Conservation (phyloP, 2,329 filamentous ascomycete genomes). For the Tolypocladium endophyticum region DNA sequence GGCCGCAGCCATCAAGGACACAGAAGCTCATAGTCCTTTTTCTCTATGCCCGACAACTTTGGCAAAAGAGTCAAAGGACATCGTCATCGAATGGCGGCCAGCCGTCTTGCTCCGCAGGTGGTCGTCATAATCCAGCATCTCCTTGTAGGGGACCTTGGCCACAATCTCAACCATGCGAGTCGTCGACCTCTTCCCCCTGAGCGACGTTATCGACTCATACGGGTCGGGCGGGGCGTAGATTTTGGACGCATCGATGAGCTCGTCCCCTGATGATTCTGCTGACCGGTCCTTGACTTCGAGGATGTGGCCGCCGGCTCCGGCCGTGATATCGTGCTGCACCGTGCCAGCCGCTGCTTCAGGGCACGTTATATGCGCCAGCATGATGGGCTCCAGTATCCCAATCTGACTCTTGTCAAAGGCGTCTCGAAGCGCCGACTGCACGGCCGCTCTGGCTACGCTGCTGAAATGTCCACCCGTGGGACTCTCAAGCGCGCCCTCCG, state of each 20-base stretch:
- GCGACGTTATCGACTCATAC: constrained; percentile 53
- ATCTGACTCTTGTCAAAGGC: constrained; percentile 45
- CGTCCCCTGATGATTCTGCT: constrained; percentile 23
- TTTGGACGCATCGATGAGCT: constrained; percentile 54
- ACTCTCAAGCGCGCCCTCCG: constrained; percentile 41
- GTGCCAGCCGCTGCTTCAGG: constrained; percentile 72
- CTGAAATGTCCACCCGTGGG: constrained; percentile 60
- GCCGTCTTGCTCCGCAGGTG: constrained; percentile 81
- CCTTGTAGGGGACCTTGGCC: constrained; percentile 83
- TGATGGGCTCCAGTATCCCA: constrained; percentile 81
- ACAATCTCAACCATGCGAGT: constrained; percentile 54
- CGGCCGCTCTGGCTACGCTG: constrained; percentile 49
- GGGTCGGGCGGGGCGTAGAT: constrained; percentile 88
- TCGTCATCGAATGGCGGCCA: constrained; percentile 56
- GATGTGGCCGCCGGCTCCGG: constrained; percentile 61
- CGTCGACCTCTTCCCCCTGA: constrained; percentile 37
- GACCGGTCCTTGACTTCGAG: constrained; percentile 55
- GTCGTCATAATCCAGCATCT: constrained; percentile 92
- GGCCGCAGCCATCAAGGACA: background rate
- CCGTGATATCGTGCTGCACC: constrained; percentile 73
- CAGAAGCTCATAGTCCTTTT: constrained; percentile 27
- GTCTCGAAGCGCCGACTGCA: constrained; percentile 57
- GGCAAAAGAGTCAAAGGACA: constrained; percentile 49
- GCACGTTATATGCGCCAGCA: constrained; percentile 78
- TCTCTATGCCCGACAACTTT: constrained; percentile 43